phyloP scores from a whole-genome alignment of 1,139 yeast genomes.

The Yamadazyma trypodendri region DNA sequence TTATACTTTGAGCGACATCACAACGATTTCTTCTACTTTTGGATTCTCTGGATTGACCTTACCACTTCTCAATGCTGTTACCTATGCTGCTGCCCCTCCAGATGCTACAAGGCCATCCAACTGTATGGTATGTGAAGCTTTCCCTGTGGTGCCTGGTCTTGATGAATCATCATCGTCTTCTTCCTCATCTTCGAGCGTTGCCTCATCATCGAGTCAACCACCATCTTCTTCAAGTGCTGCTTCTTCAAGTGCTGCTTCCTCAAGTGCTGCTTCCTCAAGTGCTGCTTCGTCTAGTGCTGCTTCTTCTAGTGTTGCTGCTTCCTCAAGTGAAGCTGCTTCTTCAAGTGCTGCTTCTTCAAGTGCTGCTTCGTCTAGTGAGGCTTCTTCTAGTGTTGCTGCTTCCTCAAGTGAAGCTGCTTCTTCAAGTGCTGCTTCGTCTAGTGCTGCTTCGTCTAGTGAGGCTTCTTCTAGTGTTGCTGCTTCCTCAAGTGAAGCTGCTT shows the following conservation, averaged over 20 bases:
- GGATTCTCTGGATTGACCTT: conserved; percentile 10
- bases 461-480: conserved; percentile 7
- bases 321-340: conserved; percentile 4
- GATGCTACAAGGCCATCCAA: conserved; percentile 11
- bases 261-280: conserved; percentile 8
- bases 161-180: conserved; percentile 10
- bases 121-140: conserved; percentile 12
- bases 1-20: conserved; percentile 16
- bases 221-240: conserved; percentile 5
- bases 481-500: conserved; percentile 6
- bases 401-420: too few species aligned
- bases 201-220: conserved; percentile 8
- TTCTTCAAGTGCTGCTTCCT: conserved; percentile 7
- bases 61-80: conserved; percentile 16
- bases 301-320: conserved; percentile 7
- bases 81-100: conserved; percentile 19
- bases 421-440: conserved; percentile 2
- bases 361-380: conserved; percentile 4
- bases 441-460: conserved; percentile 6
- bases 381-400: conserved; percentile 3
- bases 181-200: conserved; percentile 3
- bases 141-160: conserved; percentile 11
- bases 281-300: conserved; percentile 5
- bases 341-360: conserved; percentile 8
- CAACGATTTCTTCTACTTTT: conserved; percentile 6